Conservation (phyloP, 768 basidiomycete species). For the Tylopilus sp. region DNA sequence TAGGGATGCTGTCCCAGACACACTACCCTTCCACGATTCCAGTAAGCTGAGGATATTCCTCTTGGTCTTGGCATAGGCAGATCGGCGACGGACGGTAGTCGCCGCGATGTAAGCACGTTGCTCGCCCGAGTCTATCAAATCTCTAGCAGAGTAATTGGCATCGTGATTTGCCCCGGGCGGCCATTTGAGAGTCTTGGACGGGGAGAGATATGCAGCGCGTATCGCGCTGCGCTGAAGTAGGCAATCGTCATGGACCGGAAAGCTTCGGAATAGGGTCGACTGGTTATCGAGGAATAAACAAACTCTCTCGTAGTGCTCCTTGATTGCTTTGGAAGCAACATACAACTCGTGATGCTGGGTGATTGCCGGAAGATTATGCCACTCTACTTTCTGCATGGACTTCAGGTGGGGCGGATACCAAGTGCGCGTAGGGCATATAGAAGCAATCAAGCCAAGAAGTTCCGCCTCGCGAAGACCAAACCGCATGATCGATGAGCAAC, state of each 20-base stretch:
- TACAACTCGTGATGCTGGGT: slow-evolving; percentile 34
- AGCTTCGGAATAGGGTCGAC: neutral
- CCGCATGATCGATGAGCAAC: slow-evolving; percentile 38
- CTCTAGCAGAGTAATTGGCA: slow-evolving; percentile 10
- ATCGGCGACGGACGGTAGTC: neutral
- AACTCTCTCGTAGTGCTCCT: slow-evolving; percentile 19
- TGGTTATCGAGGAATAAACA: slow-evolving; percentile 9
- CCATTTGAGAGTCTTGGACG: neutral
- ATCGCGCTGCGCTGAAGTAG: slow-evolving; percentile 18
- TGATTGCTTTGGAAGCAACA: slow-evolving; percentile 19
- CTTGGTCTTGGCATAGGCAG: neutral
- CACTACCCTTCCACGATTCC: slow-evolving; percentile 5
- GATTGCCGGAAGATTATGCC: slow-evolving; percentile 24
- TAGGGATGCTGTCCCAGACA: neutral
- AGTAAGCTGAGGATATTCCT: slow-evolving; percentile 3
- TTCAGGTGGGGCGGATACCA: slow-evolving; percentile 38
- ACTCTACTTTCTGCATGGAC: slow-evolving; percentile 39
- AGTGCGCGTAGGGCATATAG: slow-evolving; percentile 31
- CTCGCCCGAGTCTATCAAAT: slow-evolving; percentile 3
- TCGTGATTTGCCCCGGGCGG: neutral
- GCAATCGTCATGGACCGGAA: slow-evolving; percentile 4
- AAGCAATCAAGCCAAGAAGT: too few relatives aligned
- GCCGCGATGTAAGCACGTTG: slow-evolving; percentile 14
- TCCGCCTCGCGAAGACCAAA: slow-evolving; percentile 28
- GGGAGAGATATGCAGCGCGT: slow-evolving; percentile 12